phyloP scores from a whole-genome alignment of 192 early-diverging fungal species.

The Entomortierella chlamydospora region DNA sequence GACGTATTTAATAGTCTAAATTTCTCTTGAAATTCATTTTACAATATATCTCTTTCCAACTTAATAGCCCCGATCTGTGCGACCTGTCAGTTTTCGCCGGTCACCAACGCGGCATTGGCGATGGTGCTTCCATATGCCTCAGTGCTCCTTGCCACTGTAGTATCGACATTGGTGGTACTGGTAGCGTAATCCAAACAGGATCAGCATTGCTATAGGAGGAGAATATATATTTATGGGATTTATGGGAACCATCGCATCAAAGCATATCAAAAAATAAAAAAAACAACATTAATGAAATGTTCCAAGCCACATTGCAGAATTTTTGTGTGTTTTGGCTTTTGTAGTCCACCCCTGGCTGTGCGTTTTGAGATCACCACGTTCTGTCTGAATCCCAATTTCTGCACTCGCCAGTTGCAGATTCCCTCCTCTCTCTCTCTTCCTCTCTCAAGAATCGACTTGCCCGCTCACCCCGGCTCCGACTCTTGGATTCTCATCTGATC shows the following conservation, averaged over 20 bases:
- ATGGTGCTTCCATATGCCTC: constrained; percentile 1
- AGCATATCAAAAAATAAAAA: too few relatives aligned
- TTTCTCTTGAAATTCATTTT: background rate
- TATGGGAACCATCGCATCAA: too few relatives aligned
- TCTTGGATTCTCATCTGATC: background rate
- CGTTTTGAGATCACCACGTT: too few relatives aligned
- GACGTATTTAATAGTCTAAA: background rate
- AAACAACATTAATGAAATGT: too few relatives aligned
- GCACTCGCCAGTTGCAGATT: too few relatives aligned
- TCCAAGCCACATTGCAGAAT: too few relatives aligned
- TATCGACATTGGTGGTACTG: background rate
- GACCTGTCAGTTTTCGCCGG: constrained; percentile 21
- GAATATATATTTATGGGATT: too few relatives aligned
- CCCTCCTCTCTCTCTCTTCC: background rate
- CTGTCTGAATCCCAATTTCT: too few relatives aligned
- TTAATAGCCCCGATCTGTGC: constrained; percentile 30
- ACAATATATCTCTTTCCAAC: background rate
- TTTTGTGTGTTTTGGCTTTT: too few relatives aligned
- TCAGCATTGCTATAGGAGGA: too few relatives aligned
- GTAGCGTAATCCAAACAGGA: background rate
- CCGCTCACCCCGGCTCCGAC: background rate
- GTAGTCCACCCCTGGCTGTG: too few relatives aligned
- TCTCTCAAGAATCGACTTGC: background rate
- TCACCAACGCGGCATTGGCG: constrained; percentile 18
- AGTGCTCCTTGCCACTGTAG: background rate